A percentile compares a stretch with the other conserved stretches of the same genome.
phyloP scores from a whole-genome alignment of 768 basidiomycete genomes.

The Termitomyces sp. region DNA sequence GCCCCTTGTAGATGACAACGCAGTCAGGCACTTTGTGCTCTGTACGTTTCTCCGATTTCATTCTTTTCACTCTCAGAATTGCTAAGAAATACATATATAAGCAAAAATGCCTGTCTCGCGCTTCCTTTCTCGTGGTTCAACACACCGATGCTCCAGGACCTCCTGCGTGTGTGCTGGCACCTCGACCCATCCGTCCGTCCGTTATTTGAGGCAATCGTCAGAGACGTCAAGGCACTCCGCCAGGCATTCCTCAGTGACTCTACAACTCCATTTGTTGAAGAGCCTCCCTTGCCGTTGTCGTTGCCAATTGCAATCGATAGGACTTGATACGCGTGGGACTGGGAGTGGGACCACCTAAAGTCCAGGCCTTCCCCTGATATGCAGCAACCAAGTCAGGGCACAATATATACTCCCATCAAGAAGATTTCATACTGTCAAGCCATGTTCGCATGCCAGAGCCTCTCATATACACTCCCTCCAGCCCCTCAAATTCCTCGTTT shows the following conservation, averaged over 20 bases:
- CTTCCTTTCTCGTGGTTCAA: constrained; percentile 36
- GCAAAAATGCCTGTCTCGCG: constrained; percentile 44
- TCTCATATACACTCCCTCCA: constrained; percentile 32
- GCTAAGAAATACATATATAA: no score
- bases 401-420: no score
- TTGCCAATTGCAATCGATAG: constrained; percentile 12
- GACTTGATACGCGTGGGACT: constrained; percentile 8
- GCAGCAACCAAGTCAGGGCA: no score
- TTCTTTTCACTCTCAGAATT: no score
- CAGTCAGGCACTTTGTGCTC: constrained; percentile 46
- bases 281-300: constrained; percentile 13
- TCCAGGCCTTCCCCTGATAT: constrained; percentile 35
- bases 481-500: constrained; percentile 11
- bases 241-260: constrained; percentile 20
- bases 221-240: constrained; percentile 40
- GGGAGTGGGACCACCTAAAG: constrained; percentile 8
- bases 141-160: constrained; percentile 29
- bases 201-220: constrained; percentile 43
- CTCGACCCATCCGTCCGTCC: constrained; percentile 47
- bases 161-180: constrained; percentile 56
- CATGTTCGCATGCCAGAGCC: constrained; percentile 32
- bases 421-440: constrained; percentile 27
- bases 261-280: not conserved
- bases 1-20: constrained; percentile 43
- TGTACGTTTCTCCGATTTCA: constrained; percentile 30